Evolutionary conservation across 208 protist species (phyloP).

Genomic region (Histomonas meleagridis): DNA sequence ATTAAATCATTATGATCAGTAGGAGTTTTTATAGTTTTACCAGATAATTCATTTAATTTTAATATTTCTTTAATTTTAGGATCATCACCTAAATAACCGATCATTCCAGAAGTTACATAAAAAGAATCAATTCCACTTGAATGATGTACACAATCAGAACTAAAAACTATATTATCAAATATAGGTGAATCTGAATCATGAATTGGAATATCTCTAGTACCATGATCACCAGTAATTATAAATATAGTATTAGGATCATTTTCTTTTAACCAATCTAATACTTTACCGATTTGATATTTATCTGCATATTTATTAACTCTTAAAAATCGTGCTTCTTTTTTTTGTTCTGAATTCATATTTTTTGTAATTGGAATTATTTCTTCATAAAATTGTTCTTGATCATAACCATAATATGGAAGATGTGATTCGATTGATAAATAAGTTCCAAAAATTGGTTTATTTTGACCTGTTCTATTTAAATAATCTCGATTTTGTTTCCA

Average conservation of each 20-base stretch:
- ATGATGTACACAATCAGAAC: neutral
- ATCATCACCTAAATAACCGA: neutral
- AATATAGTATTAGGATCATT: constrained; percentile 5
- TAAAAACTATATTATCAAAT: neutral
- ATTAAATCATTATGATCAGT: neutral
- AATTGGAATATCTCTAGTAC: neutral
- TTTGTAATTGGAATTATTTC: neutral
- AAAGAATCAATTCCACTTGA: neutral
- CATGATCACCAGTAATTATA: neutral
- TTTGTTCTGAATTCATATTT: neutral
- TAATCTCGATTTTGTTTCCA: neutral
- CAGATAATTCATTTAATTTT: neutral
- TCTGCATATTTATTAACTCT: neutral
- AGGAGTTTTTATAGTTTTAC: neutral
- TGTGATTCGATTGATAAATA: neutral
- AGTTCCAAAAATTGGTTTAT: neutral
- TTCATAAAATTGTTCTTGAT: neutral
- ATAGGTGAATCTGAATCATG: neutral
- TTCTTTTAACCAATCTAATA: neutral
- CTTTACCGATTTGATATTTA: neutral
- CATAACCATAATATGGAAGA: neutral
- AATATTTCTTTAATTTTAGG: neutral
- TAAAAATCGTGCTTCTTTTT: neutral
- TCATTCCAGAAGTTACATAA: neutral
- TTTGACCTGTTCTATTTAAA: neutral